phyloP scores from a whole-genome alignment of 1,139 yeast species.

The Trichomonascaceae sp. region DNA sequence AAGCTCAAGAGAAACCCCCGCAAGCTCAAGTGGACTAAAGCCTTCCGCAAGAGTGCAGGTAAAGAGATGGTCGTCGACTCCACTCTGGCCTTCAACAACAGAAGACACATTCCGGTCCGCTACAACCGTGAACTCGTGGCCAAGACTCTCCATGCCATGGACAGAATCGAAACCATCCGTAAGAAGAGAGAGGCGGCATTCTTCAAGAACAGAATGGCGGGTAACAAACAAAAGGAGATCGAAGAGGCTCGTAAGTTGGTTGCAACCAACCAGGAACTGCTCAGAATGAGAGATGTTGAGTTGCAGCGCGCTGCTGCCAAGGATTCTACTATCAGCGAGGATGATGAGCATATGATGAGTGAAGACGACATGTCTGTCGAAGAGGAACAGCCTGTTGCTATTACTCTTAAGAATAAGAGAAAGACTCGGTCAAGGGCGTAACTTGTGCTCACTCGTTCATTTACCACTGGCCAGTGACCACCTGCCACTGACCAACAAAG shows the following conservation, averaged over 20 bases:
- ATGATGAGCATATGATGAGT: constrained; percentile 33
- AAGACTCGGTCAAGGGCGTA: constrained; percentile 5
- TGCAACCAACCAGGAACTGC: constrained; percentile 74
- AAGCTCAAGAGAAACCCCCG: constrained; percentile 98
- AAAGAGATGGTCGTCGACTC: constrained; percentile 97
- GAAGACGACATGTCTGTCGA: constrained; percentile 30
- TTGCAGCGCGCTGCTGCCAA: constrained; percentile 66
- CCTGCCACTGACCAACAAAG: no score
- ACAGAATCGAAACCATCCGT: constrained; percentile 91
- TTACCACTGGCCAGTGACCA: no score
- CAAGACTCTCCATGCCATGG: constrained; percentile 89
- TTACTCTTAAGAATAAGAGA: constrained; percentile 57
- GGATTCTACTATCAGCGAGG: constrained; percentile 40
- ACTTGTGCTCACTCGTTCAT: no score
- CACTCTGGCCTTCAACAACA: constrained; percentile 88
- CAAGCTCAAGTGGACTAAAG: constrained; percentile 96
- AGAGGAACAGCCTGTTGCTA: constrained; percentile 56
- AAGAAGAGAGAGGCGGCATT: constrained; percentile 94
- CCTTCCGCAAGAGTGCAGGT: constrained; percentile 98
- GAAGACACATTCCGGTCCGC: constrained; percentile 96
- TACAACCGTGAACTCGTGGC: constrained; percentile 94
- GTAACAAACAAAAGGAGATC: constrained; percentile 78
- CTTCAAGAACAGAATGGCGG: constrained; percentile 99
- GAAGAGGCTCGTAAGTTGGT: constrained; percentile 82
- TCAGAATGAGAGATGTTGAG: constrained; percentile 89